Evolutionary conservation across 257 asterid genomes (phyloP).

Genomic region (Sherardia arvensis): DNA sequence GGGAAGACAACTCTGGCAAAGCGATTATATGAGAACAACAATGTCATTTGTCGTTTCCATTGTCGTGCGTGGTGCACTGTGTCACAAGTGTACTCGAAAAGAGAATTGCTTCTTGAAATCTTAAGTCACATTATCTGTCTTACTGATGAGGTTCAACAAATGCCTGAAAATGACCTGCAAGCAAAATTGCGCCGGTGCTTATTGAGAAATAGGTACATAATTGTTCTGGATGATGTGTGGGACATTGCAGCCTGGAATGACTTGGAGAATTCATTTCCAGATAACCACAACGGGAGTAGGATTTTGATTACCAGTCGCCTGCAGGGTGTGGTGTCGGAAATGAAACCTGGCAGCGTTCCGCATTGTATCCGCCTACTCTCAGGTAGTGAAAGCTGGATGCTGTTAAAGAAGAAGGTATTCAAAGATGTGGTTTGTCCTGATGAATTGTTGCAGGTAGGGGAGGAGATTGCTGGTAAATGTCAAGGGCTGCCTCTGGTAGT

Average conservation of each 20-base stretch:
- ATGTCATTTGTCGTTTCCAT: no score
- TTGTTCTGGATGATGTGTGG: no score
- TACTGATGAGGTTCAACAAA: not conserved
- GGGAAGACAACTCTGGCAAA: no score
- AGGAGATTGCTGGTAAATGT: no score
- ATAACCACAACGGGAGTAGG: slow-evolving; percentile 15
- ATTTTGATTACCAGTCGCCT: slow-evolving; percentile 41
- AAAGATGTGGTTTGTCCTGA: not conserved
- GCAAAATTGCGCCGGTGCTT: not conserved
- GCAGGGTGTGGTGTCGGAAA: slow-evolving; percentile 14
- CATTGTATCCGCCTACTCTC: slow-evolving; percentile 15
- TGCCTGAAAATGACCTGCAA: slow-evolving; percentile 12
- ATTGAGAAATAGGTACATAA: not conserved
- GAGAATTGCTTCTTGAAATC: slow-evolving; percentile 14
- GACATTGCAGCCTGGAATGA: no score
- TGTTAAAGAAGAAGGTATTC: slow-evolving; percentile 2
- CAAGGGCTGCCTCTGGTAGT: no score
- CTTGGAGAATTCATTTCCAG: no score
- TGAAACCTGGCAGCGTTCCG: slow-evolving; percentile 16
- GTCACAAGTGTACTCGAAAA: slow-evolving; percentile 22
- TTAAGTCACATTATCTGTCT: slow-evolving; percentile 10
- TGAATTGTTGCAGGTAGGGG: slow-evolving; percentile 4
- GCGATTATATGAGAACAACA: no score
- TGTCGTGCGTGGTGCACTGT: not conserved
- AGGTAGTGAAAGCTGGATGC: slow-evolving; percentile 10